Conservation (phyloP, 192 early-diverging fungal species). For the Coemansia sp. region DNA sequence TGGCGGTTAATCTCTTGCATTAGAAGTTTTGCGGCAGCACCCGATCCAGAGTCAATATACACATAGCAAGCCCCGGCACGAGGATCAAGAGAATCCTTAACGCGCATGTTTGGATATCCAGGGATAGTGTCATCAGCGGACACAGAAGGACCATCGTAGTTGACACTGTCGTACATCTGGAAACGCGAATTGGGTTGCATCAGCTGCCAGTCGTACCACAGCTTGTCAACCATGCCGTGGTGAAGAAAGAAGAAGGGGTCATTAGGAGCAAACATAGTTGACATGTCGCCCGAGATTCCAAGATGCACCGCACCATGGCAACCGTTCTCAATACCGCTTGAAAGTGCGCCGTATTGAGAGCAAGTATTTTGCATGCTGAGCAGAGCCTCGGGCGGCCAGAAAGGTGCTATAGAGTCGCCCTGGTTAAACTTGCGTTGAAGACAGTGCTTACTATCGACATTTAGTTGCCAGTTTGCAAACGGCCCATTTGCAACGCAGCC, state of each 20-base stretch:
- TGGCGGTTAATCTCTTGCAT: constrained; percentile 53
- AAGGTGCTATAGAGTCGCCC: constrained; percentile 46
- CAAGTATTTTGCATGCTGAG: constrained; percentile 49
- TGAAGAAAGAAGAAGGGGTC: constrained; percentile 68
- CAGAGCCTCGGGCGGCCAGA: constrained; percentile 54
- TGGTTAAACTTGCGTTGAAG: constrained; percentile 53
- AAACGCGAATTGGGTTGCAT: constrained; percentile 43
- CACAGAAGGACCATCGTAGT: constrained; percentile 33
- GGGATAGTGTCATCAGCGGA: constrained; percentile 39
- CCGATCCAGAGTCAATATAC: constrained; percentile 47
- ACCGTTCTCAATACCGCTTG: constrained; percentile 54
- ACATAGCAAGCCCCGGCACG: constrained; percentile 43
- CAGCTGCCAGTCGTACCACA: constrained; percentile 62
- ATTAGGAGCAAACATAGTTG: constrained; percentile 58
- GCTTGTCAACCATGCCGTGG: constrained; percentile 63
- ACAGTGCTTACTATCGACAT: constrained; percentile 40
- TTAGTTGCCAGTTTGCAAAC: constrained; percentile 49
- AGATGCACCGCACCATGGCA: constrained; percentile 56
- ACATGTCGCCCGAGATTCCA: constrained; percentile 57
- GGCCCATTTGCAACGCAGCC: constrained; percentile 44
- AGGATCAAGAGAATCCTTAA: constrained; percentile 46
- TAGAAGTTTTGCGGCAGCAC: constrained; percentile 45
- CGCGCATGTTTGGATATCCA: constrained; percentile 38
- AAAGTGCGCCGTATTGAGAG: constrained; percentile 44
- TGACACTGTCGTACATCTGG: constrained; percentile 47